Percentiles rank a stretch among this genome's conserved stretches.
These are phyloP conservation scores for Pochonia chlamydosporia DNA, from an alignment of 2,329 filamentous ascomycete species.

Conservation along the genomic window DNA sequence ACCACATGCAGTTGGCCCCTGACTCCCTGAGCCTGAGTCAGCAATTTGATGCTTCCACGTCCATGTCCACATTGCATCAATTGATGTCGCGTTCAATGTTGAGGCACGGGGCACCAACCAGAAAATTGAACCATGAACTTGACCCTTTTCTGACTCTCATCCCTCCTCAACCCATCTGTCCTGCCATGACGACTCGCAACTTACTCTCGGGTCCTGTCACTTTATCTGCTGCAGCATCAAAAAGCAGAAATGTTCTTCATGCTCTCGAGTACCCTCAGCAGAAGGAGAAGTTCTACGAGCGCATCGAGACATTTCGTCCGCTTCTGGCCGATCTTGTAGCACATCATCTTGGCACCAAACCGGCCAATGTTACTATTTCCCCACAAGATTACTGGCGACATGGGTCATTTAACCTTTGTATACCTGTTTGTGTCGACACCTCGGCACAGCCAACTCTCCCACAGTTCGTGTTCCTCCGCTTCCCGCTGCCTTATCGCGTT, in stretches of 20 bases:
- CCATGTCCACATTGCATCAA: no score
- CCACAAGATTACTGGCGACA: slow-evolving; percentile 10
- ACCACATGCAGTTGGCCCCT: no score
- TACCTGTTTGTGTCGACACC: slow-evolving; percentile 15
- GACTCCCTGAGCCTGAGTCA: slow-evolving; percentile 5
- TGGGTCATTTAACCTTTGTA: slow-evolving; percentile 28
- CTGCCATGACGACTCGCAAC: slow-evolving; percentile 12
- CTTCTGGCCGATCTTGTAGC: background rate
- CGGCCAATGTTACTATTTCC: slow-evolving; percentile 6
- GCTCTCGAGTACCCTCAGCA: slow-evolving; percentile 8
- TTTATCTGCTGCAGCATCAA: slow-evolving; percentile 6
- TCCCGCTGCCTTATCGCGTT: slow-evolving; percentile 26
- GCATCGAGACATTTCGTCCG: slow-evolving; percentile 5
- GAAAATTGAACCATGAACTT: no score
- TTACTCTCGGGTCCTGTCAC: slow-evolving; percentile 13
- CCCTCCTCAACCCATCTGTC: background rate
- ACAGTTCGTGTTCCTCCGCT: slow-evolving; percentile 11
- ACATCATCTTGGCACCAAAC: slow-evolving; percentile 9
- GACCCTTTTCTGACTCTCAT: background rate
- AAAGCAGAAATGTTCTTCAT: slow-evolving; percentile 11
- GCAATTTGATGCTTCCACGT: background rate
- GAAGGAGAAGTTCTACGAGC: slow-evolving; percentile 9
- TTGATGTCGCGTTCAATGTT: no score
- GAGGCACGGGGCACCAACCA: no score
- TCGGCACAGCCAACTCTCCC: background rate